These are phyloP conservation scores for Plasmopara halstedii DNA, from an alignment of 352 stramenopile genomes.

Conservation along the genomic window DNA sequence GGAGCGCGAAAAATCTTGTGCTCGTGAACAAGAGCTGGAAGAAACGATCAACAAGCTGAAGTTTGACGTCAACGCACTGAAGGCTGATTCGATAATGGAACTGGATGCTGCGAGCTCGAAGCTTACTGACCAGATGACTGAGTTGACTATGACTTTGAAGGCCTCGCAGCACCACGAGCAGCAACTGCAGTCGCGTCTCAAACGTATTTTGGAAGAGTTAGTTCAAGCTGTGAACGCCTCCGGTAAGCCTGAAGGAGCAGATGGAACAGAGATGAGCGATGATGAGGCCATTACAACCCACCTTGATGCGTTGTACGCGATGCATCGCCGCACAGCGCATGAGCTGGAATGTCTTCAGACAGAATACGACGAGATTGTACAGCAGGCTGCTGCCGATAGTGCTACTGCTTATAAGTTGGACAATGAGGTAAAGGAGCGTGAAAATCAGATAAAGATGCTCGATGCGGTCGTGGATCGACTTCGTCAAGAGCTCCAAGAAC, in stretches of 20 bases:
- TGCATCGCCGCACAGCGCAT: slow-evolving; percentile 22
- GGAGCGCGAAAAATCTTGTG: slow-evolving; percentile 32
- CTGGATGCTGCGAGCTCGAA: slow-evolving; percentile 14
- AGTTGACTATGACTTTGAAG: slow-evolving; percentile 28
- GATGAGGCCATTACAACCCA: slow-evolving; percentile 27
- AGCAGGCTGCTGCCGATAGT: slow-evolving; percentile 27
- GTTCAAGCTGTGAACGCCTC: slow-evolving; percentile 25
- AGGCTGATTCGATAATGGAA: slow-evolving; percentile 28
- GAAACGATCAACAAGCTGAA: slow-evolving; percentile 27
- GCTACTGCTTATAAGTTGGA: slow-evolving; percentile 27
- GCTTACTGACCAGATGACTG: slow-evolving; percentile 22
- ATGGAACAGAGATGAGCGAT: slow-evolving; percentile 21
- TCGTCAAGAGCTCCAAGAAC: slow-evolving; percentile 36
- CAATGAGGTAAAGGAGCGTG: slow-evolving; percentile 33
- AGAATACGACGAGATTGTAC: slow-evolving; percentile 36
- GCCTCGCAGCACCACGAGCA: slow-evolving; percentile 38
- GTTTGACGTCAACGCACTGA: slow-evolving; percentile 24
- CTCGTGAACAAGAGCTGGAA: slow-evolving; percentile 36
- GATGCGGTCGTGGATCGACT: slow-evolving; percentile 35
- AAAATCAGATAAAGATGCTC: slow-evolving; percentile 36
- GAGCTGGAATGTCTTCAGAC: slow-evolving; percentile 41
- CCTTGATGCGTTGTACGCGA: slow-evolving; percentile 28
- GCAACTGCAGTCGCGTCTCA: slow-evolving; percentile 35
- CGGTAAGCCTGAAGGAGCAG: slow-evolving; percentile 10
- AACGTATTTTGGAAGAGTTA: slow-evolving; percentile 36